Evolutionary conservation across 495 filamentous ascomycete genomes (phyloP).

Genomic region (Aspergillus incahuasiensis): DNA sequence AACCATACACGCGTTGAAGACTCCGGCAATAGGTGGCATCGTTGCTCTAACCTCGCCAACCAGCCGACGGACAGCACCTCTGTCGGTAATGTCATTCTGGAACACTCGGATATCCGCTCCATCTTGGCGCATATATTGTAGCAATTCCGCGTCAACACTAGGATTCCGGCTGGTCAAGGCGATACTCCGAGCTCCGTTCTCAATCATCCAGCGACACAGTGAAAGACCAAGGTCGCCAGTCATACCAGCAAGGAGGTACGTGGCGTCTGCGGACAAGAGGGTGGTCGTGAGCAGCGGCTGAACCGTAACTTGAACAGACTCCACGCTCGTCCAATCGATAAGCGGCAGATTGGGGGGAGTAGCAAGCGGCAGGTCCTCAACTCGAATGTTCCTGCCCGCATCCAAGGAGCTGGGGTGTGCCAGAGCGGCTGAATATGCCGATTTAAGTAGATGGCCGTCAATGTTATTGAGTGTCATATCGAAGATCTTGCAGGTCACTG

Average conservation of each 20-base stretch:
- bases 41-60: too few species aligned
- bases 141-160: background rate
- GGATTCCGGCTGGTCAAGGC: background rate
- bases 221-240: background rate
- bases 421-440: too few species aligned
- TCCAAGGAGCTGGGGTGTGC: too few species aligned
- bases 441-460: too few species aligned
- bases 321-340: background rate
- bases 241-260: background rate
- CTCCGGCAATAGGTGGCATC: too few species aligned
- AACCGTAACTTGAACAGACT: background rate
- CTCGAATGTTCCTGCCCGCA: background rate
- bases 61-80: too few species aligned
- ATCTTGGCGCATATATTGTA: background rate
- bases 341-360: too few species aligned
- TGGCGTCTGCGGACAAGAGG: background rate
- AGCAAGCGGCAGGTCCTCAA: background rate
- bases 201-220: background rate
- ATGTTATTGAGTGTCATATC: too few species aligned
- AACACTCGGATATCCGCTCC: too few species aligned
- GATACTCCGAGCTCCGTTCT: background rate
- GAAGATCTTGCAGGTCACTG: too few species aligned
- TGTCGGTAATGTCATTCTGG: too few species aligned
- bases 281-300: background rate
- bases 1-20: background rate